phyloP scores from a whole-genome alignment of 2,329 filamentous ascomycete genomes.

The Botrytis cinerea region DNA sequence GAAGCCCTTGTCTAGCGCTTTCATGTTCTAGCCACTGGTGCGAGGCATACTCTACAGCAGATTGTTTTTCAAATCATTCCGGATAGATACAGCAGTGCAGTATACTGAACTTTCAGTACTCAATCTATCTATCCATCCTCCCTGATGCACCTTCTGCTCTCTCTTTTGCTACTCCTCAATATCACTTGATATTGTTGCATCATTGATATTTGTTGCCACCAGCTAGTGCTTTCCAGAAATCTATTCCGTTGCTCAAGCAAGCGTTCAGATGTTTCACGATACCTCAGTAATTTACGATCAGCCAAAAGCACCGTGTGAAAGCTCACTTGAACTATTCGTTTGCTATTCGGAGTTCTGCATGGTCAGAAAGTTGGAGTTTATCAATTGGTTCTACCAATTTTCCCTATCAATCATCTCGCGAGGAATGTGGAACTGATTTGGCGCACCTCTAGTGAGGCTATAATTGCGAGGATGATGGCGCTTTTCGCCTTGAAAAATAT shows the following conservation, averaged over 20 bases:
- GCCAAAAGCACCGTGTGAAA: not conserved
- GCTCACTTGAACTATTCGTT: not conserved
- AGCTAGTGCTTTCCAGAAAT: conserved; percentile 1
- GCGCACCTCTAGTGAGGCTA: not conserved
- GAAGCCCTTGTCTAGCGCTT: not conserved
- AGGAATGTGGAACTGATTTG: not conserved
- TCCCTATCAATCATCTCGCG: not conserved
- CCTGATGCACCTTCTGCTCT: not conserved
- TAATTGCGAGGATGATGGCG: not conserved
- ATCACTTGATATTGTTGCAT: not conserved
- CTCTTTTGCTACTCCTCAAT: not conserved
- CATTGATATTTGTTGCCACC: not conserved
- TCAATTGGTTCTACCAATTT: not conserved
- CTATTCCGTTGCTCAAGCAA: not conserved
- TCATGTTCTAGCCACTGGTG: not conserved
- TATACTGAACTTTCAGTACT: not conserved
- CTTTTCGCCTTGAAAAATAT: not conserved
- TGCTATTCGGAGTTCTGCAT: not conserved
- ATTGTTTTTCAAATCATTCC: not conserved
- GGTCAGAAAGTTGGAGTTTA: not conserved
- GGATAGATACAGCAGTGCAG: not conserved
- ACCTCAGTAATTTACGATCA: not conserved
- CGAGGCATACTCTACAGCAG: not conserved
- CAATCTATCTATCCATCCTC: not conserved
- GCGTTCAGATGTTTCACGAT: not conserved